A percentile compares a stretch with the other conserved stretches of the same genome.
Conservation (phyloP, 495 filamentous ascomycete genomes). For the Beverwykella pulmonaria region DNA sequence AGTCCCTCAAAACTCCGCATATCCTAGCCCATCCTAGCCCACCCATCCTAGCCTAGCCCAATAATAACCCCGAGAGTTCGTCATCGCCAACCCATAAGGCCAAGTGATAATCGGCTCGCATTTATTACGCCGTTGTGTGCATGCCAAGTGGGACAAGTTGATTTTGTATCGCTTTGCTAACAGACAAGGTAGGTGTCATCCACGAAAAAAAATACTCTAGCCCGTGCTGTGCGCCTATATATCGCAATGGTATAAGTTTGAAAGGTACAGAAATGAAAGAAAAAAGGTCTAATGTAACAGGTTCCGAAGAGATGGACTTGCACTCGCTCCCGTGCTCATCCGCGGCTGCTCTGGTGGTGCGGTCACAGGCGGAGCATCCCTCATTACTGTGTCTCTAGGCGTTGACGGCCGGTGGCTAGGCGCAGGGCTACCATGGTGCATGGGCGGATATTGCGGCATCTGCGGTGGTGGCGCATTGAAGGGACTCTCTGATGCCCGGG, state of each 20-base stretch:
- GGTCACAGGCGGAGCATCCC: slow-evolving; percentile 15
- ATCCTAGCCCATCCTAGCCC: slow-evolving; percentile 13
- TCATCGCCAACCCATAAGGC: background rate
- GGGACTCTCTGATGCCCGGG: slow-evolving; percentile 32
- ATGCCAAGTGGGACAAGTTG: background rate
- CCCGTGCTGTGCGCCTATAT: slow-evolving; percentile 8
- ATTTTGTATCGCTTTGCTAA: background rate
- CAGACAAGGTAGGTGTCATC: background rate
- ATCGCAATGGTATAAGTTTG: background rate
- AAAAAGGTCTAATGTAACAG: slow-evolving; percentile 36
- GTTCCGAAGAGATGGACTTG: slow-evolving; percentile 37
- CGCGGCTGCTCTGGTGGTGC: slow-evolving; percentile 19
- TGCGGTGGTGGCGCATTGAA: slow-evolving; percentile 28
- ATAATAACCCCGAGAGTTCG: background rate
- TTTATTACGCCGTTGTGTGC: background rate
- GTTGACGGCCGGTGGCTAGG: slow-evolving; percentile 32
- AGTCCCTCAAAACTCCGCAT: slow-evolving; percentile 23
- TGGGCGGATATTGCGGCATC: slow-evolving; percentile 13
- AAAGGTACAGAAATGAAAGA: slow-evolving; percentile 3
- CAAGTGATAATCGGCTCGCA: background rate
- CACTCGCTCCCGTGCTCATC: slow-evolving; percentile 33
- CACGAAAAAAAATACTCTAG: slow-evolving; percentile 6
- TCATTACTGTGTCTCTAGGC: slow-evolving; percentile 30
- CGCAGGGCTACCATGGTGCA: slow-evolving; percentile 36
- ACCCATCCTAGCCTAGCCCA: slow-evolving; percentile 17